Evolutionary conservation across 1,284 basidiomycete species (phyloP), one percentile per base, ranked within the genome.

Genomic region (Cryptococcus sp.): DNA sequence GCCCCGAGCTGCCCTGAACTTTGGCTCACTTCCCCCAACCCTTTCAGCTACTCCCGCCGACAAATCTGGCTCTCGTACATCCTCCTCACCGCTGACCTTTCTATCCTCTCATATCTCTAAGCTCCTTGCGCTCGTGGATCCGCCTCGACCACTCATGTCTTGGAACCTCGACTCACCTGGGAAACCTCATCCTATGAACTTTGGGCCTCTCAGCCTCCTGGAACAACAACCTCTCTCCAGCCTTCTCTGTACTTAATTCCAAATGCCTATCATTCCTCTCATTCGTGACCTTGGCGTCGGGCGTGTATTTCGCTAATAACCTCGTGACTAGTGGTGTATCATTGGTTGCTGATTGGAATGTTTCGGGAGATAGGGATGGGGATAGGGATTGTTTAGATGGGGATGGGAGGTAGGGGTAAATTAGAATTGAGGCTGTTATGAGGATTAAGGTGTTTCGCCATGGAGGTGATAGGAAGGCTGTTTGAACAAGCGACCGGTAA

Each of bases 171-270:
- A 73, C 59, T 65, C 67, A 77, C 73, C 63, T 66, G 24, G 73
- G 72, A 66, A 74, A 74, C 57, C 65, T 67, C 60, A 78, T 52
- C 55, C 75, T 55, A 53, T 58, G 59, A 18, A 76, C 62, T 49
- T 54, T 66, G 18, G 76, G 75, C 57, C 66, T 63, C 66, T 77
- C 74, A 1, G 76, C 77, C 57, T 76, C 76, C 59, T 77, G 74
- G 62, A 77, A 69, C 51, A 78, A 58, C 53, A 78, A 60, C 57
- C 69, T 70, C 49, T 72, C 70, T 53, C 76, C 74, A 11, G 77
- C 76, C 1, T 57, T 61, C 55, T 71, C 63, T 46, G 67, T 62
- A 7, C 67, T 64, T 46, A 75, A 59, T 55, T 72, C 70, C 42
- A 79, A 64, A 62, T 78, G 76, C 60, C 69, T 72, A 41, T 73